Evolutionary conservation across 1,284 basidiomycete genomes (phyloP), one percentile per base, ranked within the genome.

Genomic region (Naganishia sp.): DNA sequence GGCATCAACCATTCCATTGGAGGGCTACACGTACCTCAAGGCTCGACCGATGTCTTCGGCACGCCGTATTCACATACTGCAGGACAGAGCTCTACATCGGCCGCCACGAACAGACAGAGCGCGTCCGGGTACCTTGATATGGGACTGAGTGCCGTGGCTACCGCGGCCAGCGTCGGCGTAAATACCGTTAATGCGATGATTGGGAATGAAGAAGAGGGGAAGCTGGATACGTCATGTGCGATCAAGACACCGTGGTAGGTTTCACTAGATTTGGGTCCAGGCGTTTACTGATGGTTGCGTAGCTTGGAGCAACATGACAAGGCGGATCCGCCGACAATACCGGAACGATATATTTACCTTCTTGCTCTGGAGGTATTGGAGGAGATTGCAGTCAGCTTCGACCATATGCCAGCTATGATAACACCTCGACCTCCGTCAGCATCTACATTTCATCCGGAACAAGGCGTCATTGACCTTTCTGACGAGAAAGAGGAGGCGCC

Each of bases 271-370:
- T 4, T 52, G 49, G 4, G 9, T 15, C 15, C 16, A 5, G 36
- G 3, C 63, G 54, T 52, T 23, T 63, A 23, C 67, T 10, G 64
- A 49, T 18, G 57, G 63, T 42, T 56, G 45, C 28, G 48, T 71
- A 94, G 93, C 75, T 95, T 97, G 72, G 94, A 97, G 75, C 94
- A 96, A 76, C 86, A 95, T 18, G 94, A 97, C 81, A 96, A 99
- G 79, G 88, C 92, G 0, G 96, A 99, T 73, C 87, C 94, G 0
- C 96, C 96, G 0, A 82, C 86, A 0, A 91, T 95, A 56, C 94
- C 94, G 0, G 93, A 98, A 69, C 86, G 90, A 0, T 98, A 99
- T 77, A 85, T 93, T 65, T 96, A 94, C 75, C 86, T 97, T 1
- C 86, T 99, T 1, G 90, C 89, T 0, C 84, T 96, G 0, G 94